Base-by-base conservation (phyloP, 768 basidiomycete genomes). In the Tylopilus plumbeoviolaceoides region DNA sequence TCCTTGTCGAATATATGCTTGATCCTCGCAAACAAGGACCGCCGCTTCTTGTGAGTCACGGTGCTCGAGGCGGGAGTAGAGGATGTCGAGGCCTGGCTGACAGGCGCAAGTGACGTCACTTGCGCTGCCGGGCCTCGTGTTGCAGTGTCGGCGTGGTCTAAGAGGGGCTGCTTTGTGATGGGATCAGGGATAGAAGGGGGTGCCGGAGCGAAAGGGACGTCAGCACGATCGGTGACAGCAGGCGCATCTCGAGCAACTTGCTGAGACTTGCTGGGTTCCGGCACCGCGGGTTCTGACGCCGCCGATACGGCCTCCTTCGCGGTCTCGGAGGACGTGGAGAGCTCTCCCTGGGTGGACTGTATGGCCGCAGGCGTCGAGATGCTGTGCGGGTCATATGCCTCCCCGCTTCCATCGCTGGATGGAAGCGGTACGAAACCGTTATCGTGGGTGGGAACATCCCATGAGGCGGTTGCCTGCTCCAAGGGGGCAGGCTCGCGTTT, bases 1-100 rank as follows among this genome's bases (percentile, higher is more conserved):
- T 79, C 72, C 59, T 74, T 76, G 50, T 80, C 72, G 33, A 86
- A 85, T 7, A 83, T 60, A 38, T 73, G 62, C 61, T 79, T 84
- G 47, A 75, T 61, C 59, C 75, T 83, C 23, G 76, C 76, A 48
- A 86, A 74, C 28, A 85, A 62, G 15, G 83, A 83, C 7, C 68
- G 63, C 42, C 73, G 72, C 63, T 82, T 84, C 72, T 83, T 82
- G 15, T 63, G 66, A n/a, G 57, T 58, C 14, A 59, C 48, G 2
- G 74, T 70, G 20, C 69, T 73, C 9, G 76, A 73, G 25, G 75
- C 59, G 3, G 68, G 57, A 7, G 65, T 62, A 25, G 69, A 61
- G 8, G 51, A 12, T 14, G 67, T 28, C 28, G 62, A 18, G 8
- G 21, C 50, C 27, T 23, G 42, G 23, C 14, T 10, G 11, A 47